phyloP scores from a whole-genome alignment of 148 eudicot genomes.

The Selenicereus undatus region DNA sequence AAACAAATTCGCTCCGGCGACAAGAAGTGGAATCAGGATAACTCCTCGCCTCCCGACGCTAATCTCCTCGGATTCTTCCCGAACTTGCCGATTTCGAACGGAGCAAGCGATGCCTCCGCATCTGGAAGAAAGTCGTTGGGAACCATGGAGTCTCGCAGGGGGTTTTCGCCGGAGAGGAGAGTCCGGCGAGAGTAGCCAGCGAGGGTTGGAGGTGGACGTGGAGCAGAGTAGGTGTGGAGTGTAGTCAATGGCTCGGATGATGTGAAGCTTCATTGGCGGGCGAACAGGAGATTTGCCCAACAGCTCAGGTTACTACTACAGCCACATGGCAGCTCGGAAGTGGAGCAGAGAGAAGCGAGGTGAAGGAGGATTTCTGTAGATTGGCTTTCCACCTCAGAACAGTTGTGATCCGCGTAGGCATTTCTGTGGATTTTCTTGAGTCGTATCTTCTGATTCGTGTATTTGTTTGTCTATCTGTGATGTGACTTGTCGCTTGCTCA shows the following conservation, averaged over 20 bases:
- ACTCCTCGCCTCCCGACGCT: conserved; percentile 48
- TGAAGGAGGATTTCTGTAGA: not conserved
- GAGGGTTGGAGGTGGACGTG: not conserved
- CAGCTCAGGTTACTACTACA: not conserved
- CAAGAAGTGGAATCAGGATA: conserved; percentile 50
- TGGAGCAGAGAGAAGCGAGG: not conserved
- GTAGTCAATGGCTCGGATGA: conserved; percentile 17
- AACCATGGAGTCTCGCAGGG: conserved; percentile 8
- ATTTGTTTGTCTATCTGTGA: not conserved
- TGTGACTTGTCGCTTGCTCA: not conserved
- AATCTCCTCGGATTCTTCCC: conserved; percentile 15
- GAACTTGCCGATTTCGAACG: not conserved
- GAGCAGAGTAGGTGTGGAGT: not conserved
- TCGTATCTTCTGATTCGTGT: not conserved
- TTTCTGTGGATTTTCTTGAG: not conserved
- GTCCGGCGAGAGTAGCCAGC: conserved; percentile 13
- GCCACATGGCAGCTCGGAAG: not conserved
- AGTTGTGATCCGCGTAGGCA: not conserved
- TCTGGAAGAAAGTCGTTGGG: not conserved
- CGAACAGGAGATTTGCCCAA: not conserved
- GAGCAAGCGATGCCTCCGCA: not conserved
- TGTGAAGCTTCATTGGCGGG: conserved; percentile 22
- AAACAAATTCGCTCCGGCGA: conserved; percentile 51
- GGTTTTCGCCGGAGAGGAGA: not conserved
- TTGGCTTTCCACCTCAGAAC: not conserved